Conservation (phyloP, 1,139 yeast genomes). For the Suhomyces bokatorum region DNA sequence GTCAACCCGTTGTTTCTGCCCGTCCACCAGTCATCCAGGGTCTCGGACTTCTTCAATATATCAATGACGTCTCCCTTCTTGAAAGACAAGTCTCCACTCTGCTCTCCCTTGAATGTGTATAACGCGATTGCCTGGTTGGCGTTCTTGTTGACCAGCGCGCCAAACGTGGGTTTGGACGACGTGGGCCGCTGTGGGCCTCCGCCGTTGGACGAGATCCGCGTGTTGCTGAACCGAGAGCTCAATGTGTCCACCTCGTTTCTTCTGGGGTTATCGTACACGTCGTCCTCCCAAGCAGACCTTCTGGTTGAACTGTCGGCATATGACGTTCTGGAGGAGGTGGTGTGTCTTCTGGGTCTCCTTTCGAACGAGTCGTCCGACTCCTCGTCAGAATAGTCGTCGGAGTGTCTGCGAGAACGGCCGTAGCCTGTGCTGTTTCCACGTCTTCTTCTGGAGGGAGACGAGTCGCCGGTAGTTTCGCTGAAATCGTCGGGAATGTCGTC, state of each 20-base stretch:
- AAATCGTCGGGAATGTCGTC: conserved; percentile 75
- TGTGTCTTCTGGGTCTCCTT: conserved; percentile 17
- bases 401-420: conserved; percentile 29
- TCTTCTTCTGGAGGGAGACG: conserved; percentile 33
- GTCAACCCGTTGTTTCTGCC: conserved; percentile 80
- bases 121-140: conserved; percentile 87
- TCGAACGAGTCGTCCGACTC: conserved; percentile 29
- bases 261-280: conserved; percentile 62
- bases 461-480: conserved; percentile 46
- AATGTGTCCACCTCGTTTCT: conserved; percentile 41
- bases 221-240: conserved; percentile 31
- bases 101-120: conserved; percentile 87
- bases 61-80: conserved; percentile 94
- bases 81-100: conserved; percentile 86
- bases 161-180: conserved; percentile 56
- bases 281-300: conserved; percentile 77
- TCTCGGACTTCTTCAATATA: conserved; percentile 78
- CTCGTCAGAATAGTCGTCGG: conserved; percentile 42
- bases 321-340: conserved; percentile 6
- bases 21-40: conserved; percentile 98
- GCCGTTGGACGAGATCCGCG: conserved; percentile 27
- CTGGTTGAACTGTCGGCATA: conserved; percentile 13
- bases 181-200: conserved; percentile 40
- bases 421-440: conserved; percentile 27
- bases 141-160: conserved; percentile 38